A percentile compares a stretch with the other conserved stretches of the same genome.
Evolutionary conservation across 345 rosid genomes (phyloP).

Genomic region (Camelina hispida): DNA sequence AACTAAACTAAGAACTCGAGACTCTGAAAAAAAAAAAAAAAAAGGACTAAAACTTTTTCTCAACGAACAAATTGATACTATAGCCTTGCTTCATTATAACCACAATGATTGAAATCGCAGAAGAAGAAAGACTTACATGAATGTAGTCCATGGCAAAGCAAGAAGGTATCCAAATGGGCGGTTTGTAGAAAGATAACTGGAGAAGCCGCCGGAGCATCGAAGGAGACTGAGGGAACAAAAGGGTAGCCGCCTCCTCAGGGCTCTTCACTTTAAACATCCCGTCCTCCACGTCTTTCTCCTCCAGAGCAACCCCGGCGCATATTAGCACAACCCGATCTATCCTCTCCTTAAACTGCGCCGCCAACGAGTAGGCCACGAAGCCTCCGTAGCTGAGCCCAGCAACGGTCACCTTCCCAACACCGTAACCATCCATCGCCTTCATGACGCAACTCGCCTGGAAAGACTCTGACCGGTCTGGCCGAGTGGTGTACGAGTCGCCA

Average conservation of each 20-base stretch:
- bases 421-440: constrained; percentile 56
- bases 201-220: constrained; percentile 58
- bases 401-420: constrained; percentile 53
- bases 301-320: constrained; percentile 84
- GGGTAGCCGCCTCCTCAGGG: constrained; percentile 58
- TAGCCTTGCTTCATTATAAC: not conserved
- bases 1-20: constrained; percentile 2
- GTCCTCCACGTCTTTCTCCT: constrained; percentile 76
- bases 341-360: constrained; percentile 73
- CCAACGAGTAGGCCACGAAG: constrained; percentile 79
- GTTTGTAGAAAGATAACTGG: constrained; percentile 62
- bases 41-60: not conserved
- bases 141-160: constrained; percentile 81
- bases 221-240: constrained; percentile 73
- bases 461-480: constrained; percentile 66
- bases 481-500: constrained; percentile 83
- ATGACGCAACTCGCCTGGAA: constrained; percentile 80
- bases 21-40: no score
- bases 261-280: constrained; percentile 69
- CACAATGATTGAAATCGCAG: no score
- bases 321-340: constrained; percentile 66
- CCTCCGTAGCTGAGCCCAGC: constrained; percentile 90
- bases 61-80: not conserved
- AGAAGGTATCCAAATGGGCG: constrained; percentile 67
- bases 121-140: constrained; percentile 41